phyloP scores from a whole-genome alignment of 2,329 filamentous ascomycete species.

The Chaetomiaceae sp. region DNA sequence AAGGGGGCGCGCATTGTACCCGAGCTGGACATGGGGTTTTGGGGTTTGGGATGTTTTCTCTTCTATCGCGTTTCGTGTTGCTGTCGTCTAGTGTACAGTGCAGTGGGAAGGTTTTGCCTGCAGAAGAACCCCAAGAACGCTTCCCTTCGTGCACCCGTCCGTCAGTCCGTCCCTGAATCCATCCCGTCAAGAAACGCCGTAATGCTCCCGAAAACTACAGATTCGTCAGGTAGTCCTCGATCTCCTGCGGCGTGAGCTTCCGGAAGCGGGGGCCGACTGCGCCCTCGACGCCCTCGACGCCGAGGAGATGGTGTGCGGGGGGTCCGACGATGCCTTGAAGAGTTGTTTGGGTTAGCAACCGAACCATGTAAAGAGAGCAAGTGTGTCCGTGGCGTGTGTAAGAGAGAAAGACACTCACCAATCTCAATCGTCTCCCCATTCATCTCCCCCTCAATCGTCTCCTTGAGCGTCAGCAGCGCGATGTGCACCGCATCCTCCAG shows the following conservation, averaged over 20 bases:
- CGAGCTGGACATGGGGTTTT: background rate
- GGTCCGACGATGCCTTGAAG: constrained; percentile 91
- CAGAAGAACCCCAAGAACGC: constrained; percentile 19
- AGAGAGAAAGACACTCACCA: constrained; percentile 50
- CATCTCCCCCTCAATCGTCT: constrained; percentile 99
- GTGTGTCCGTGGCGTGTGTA: too few species aligned
- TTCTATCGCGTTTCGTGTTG: constrained; percentile 29
- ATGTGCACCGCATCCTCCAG: constrained; percentile 98
- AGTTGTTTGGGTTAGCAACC: too few species aligned
- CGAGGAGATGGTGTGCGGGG: constrained; percentile 87
- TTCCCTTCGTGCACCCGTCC: constrained; percentile 21
- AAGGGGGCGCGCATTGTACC: too few species aligned
- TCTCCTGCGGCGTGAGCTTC: constrained; percentile 94
- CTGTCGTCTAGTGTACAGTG: constrained; percentile 38
- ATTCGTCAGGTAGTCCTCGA: constrained; percentile 99
- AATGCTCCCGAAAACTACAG: constrained; percentile 58
- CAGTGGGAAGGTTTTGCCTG: constrained; percentile 17
- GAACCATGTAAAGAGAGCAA: too few species aligned
- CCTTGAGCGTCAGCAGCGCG: constrained; percentile 92
- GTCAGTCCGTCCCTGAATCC: too few species aligned
- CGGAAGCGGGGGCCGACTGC: constrained; percentile 82
- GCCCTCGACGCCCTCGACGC: constrained; percentile 83
- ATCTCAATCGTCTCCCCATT: constrained; percentile 98
- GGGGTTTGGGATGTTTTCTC: background rate
- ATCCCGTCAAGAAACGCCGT: constrained; percentile 18